These are phyloP conservation scores for Calendula officinalis DNA, from an alignment of 129 eudicot genomes.

Conservation along the genomic window DNA sequence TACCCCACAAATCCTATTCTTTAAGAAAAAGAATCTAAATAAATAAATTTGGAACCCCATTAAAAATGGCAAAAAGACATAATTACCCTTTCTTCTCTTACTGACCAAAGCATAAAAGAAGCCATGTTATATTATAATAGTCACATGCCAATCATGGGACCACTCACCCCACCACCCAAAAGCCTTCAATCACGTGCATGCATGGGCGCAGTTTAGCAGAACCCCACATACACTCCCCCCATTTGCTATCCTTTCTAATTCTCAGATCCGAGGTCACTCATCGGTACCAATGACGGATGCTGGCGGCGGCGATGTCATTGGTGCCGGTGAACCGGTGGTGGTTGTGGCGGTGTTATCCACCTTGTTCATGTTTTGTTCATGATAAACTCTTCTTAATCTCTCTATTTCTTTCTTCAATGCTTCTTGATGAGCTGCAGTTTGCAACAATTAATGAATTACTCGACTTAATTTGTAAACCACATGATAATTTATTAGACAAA, in stretches of 20 bases:
- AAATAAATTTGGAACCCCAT: background rate
- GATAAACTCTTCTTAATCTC: slow-evolving; percentile 31
- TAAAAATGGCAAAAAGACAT: slow-evolving; percentile 1
- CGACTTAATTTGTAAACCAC: background rate
- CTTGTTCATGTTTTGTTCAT: slow-evolving; percentile 36
- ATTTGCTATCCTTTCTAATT: slow-evolving; percentile 15
- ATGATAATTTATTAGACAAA: too few relatives aligned
- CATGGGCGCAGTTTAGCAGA: slow-evolving; percentile 36
- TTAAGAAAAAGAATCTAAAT: slow-evolving; percentile 30
- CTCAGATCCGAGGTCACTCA: slow-evolving; percentile 29
- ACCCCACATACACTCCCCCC: slow-evolving; percentile 17
- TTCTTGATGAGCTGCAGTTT: slow-evolving; percentile 40
- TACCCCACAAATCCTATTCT: slow-evolving; percentile 22
- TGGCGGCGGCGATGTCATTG: slow-evolving; percentile 11
- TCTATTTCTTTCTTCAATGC: slow-evolving; percentile 35
- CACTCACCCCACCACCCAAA: slow-evolving; percentile 37
- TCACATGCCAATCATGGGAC: slow-evolving; percentile 43
- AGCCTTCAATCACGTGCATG: slow-evolving; percentile 35
- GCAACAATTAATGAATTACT: background rate
- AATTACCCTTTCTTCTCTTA: slow-evolving; percentile 21
- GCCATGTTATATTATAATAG: slow-evolving; percentile 21
- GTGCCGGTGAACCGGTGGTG: slow-evolving; percentile 18
- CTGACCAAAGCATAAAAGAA: slow-evolving; percentile 24
- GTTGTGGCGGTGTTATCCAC: slow-evolving; percentile 13
- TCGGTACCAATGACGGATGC: slow-evolving; percentile 27